phyloP scores from a whole-genome alignment of 352 stramenopile genomes.

The Pythium insidiosum region DNA sequence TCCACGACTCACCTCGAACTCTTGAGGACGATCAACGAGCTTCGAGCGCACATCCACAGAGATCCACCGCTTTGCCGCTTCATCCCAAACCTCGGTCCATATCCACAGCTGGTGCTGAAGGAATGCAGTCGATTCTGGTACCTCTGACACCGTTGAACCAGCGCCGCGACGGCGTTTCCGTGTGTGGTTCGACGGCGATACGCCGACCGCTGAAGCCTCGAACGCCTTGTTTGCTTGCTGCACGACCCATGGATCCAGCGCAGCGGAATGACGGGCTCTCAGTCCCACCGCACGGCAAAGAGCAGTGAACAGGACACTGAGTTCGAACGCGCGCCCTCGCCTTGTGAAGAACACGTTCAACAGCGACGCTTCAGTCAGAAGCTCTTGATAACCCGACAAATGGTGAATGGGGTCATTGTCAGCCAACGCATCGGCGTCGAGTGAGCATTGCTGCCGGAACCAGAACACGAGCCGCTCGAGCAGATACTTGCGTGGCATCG shows the following conservation, averaged over 20 bases:
- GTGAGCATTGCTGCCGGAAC: conserved; percentile 43
- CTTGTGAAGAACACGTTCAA: conserved; percentile 44
- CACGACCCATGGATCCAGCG: conserved; percentile 45
- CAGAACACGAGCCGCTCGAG: conserved; percentile 63
- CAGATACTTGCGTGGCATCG: conserved; percentile 33
- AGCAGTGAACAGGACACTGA: conserved; percentile 52
- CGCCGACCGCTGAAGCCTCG: conserved; percentile 11
- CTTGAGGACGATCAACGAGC: conserved; percentile 33
- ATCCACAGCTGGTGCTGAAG: conserved; percentile 26
- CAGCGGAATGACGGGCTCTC: conserved; percentile 31
- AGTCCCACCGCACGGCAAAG: conserved; percentile 49
- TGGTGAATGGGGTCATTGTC: neutral
- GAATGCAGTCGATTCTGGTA: conserved; percentile 4
- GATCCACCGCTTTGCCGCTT: conserved; percentile 38
- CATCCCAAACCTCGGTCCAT: conserved; percentile 66
- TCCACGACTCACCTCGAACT: conserved; percentile 42
- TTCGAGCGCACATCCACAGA: conserved; percentile 44
- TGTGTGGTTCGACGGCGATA: neutral
- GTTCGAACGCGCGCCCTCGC: conserved; percentile 30
- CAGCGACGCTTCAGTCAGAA: conserved; percentile 39
- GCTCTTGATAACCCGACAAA: neutral
- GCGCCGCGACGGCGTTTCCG: conserved; percentile 4
- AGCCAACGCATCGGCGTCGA: neutral
- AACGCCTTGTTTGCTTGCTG: conserved; percentile 30
- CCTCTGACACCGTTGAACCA: neutral